These are phyloP conservation scores for Lentinus brumalis DNA, from an alignment of 768 basidiomycete species.

Conservation along the genomic window DNA sequence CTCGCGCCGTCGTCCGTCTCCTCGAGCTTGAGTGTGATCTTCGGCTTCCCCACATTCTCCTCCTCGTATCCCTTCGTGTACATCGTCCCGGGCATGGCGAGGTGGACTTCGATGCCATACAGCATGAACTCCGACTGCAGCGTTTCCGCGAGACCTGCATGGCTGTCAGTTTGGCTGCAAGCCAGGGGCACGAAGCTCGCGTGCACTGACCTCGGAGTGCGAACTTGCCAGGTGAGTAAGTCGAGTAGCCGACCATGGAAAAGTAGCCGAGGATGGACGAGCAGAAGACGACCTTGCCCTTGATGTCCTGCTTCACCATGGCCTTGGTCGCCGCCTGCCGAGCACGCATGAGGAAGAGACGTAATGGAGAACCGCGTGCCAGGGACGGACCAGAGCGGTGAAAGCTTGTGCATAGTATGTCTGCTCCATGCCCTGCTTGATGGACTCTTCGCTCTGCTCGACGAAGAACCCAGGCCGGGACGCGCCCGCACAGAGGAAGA, in stretches of 20 bases:
- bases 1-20: constrained; percentile 65
- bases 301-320: constrained; percentile 57
- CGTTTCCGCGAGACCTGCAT: constrained; percentile 77
- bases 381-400: constrained; percentile 49
- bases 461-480: constrained; percentile 74
- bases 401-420: constrained; percentile 60
- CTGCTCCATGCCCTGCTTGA: constrained; percentile 59
- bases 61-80: constrained; percentile 72
- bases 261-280: constrained; percentile 76
- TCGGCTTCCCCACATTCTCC: constrained; percentile 79
- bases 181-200: neutral
- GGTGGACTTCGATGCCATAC: constrained; percentile 76
- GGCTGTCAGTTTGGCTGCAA: neutral
- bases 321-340: constrained; percentile 64
- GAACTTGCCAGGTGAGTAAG: constrained; percentile 84
- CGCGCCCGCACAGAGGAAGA: constrained; percentile 80
- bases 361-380: neutral
- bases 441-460: constrained; percentile 61
- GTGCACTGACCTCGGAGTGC: constrained; percentile 70
- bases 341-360: neutral
- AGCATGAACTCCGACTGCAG: constrained; percentile 78
- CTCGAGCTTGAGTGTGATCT: constrained; percentile 75
- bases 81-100: constrained; percentile 85
- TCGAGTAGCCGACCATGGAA: constrained; percentile 74
- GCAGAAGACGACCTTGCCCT: constrained; percentile 76